Percentiles rank a stretch among this genome's conserved stretches.
Conservation (phyloP, 257 asterid genomes). For the Nyctanthes arbortristis region DNA sequence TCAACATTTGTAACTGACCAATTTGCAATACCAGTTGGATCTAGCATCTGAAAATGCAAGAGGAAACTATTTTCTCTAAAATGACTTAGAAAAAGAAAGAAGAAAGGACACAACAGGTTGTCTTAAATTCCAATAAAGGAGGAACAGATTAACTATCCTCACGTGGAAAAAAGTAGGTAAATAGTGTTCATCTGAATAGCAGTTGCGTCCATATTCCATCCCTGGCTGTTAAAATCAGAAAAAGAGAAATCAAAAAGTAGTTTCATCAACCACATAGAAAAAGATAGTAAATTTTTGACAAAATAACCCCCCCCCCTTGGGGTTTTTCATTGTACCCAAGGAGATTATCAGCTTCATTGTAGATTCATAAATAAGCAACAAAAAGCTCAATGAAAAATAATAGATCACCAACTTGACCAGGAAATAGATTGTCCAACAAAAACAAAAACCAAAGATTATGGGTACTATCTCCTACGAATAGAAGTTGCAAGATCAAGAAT, state of each 20-base stretch:
- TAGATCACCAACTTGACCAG: background rate
- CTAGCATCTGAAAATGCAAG: slow-evolving; percentile 64
- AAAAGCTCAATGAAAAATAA: background rate
- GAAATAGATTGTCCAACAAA: background rate
- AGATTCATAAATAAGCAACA: background rate
- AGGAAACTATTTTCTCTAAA: slow-evolving; percentile 7
- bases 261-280: slow-evolving; percentile 1
- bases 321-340: background rate
- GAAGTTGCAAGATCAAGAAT: background rate
- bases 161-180: slow-evolving; percentile 90
- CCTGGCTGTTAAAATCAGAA: slow-evolving; percentile 81
- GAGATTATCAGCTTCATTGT: background rate
- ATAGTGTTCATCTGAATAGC: slow-evolving; percentile 98
- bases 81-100: background rate
- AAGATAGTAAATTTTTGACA: background rate
- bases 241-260: slow-evolving; percentile 29
- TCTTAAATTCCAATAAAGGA: background rate
- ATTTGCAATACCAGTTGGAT: slow-evolving; percentile 77
- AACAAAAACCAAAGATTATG: background rate
- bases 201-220: slow-evolving; percentile 80
- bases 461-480: background rate
- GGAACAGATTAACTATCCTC: slow-evolving; percentile 33
- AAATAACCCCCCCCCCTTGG: background rate
- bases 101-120: background rate
- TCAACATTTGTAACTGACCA: slow-evolving; percentile 92